Evolutionary conservation across 2,329 filamentous ascomycete species (phyloP).

Genomic region (Plenodomus biglobosus): DNA sequence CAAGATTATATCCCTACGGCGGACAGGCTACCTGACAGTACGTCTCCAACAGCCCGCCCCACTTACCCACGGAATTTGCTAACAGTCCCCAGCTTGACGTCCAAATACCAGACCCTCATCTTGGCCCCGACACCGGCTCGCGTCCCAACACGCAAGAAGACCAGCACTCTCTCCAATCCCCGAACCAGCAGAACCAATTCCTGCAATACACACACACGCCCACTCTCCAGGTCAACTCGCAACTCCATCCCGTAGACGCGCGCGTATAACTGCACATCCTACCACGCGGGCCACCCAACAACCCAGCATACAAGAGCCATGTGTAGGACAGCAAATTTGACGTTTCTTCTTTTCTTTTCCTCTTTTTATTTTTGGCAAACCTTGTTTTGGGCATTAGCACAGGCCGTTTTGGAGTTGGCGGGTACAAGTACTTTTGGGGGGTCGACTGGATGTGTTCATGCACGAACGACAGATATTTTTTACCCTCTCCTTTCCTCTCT

Average conservation of each 20-base stretch:
- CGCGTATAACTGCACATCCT: conserved; percentile 15
- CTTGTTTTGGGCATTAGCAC: background rate
- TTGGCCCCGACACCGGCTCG: conserved; percentile 47
- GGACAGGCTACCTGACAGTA: conserved; percentile 85
- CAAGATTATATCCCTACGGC: conserved; percentile 73
- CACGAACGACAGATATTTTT: background rate
- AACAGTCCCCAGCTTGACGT: conserved; percentile 65
- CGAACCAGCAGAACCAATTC: conserved; percentile 20
- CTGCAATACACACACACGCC: conserved; percentile 30
- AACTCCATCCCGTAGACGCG: conserved; percentile 25
- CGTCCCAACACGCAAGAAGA: conserved; percentile 34
- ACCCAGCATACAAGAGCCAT: background rate
- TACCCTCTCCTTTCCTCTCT: too few relatives aligned
- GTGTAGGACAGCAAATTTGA: background rate
- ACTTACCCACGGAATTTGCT: background rate
- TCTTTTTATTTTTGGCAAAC: too few relatives aligned
- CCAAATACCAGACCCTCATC: conserved; percentile 76
- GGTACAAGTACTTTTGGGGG: background rate
- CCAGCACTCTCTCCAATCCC: conserved; percentile 8
- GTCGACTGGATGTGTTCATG: too few relatives aligned
- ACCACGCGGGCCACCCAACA: too few relatives aligned
- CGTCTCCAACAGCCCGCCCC: conserved; percentile 40
- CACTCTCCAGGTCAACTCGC: conserved; percentile 34
- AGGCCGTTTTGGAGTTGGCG: background rate
- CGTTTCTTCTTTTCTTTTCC: background rate